phyloP scores from a whole-genome alignment of 352 stramenopile species.

The Pythium rishiriense region DNA sequence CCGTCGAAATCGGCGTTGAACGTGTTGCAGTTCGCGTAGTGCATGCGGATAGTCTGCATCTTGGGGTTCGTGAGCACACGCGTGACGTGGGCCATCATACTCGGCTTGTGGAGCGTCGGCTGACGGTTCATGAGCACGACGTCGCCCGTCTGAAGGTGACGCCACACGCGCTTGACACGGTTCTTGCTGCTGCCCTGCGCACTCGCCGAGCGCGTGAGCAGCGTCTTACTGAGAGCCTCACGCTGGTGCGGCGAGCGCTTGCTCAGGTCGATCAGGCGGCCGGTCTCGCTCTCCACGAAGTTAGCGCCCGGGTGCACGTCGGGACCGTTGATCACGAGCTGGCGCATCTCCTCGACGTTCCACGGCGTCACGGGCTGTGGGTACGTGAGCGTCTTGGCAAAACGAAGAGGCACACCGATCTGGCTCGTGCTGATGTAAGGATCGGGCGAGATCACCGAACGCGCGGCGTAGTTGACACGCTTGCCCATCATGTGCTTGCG shows the following conservation, averaged over 20 bases:
- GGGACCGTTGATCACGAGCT: conserved; percentile 95
- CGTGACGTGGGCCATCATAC: conserved; percentile 99
- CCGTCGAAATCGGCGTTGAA: conserved; percentile 99
- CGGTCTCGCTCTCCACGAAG: conserved; percentile 96
- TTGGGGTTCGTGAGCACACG: conserved; percentile 95
- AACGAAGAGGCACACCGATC: conserved; percentile 98
- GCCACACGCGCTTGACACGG: conserved; percentile 95
- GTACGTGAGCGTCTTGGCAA: conserved; percentile 98
- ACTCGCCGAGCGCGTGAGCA: conserved; percentile 90
- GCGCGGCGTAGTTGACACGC: conserved; percentile 99
- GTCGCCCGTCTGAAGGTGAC: conserved; percentile 97
- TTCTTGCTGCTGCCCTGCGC: conserved; percentile 81
- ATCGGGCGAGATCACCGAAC: conserved; percentile 99
- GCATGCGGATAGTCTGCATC: conserved; percentile 99
- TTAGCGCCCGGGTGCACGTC: conserved; percentile 97
- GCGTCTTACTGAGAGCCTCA: conserved; percentile 94
- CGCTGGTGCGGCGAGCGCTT: conserved; percentile 93
- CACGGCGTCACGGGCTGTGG: conserved; percentile 97
- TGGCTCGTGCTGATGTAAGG: conserved; percentile 99
- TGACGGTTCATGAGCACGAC: conserved; percentile 99
- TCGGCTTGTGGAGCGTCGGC: conserved; percentile 99
- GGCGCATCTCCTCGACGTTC: conserved; percentile 97
- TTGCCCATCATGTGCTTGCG: conserved; percentile 99
- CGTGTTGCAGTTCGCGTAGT: conserved; percentile 99
- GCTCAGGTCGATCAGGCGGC: conserved; percentile 93